A percentile compares a stretch with the other conserved stretches of the same genome.
These are phyloP conservation scores for Viola pubescens DNA, from an alignment of 441 rosid species.

Conservation along the genomic window DNA sequence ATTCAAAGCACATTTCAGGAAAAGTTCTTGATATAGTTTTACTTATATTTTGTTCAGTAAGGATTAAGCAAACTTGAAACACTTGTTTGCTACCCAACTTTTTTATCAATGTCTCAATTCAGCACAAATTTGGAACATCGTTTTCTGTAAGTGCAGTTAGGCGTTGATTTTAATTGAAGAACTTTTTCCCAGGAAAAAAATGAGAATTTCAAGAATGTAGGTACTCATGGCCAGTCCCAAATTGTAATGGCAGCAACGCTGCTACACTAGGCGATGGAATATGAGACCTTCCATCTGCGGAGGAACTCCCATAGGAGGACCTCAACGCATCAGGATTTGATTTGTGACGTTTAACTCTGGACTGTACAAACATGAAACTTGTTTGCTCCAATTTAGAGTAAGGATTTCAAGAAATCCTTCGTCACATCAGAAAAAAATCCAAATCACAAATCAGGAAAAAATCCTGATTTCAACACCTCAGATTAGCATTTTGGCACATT, in stretches of 20 bases:
- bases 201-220: slow-evolving; percentile 14
- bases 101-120: too few relatives aligned
- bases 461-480: slow-evolving; percentile 11
- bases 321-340: slow-evolving; percentile 18
- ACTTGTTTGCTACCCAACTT: too few relatives aligned
- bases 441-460: neutral
- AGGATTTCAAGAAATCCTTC: slow-evolving; percentile 26
- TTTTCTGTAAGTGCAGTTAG: too few relatives aligned
- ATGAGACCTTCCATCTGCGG: slow-evolving; percentile 30
- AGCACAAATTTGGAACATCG: too few relatives aligned
- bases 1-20: neutral
- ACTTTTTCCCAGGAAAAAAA: too few relatives aligned
- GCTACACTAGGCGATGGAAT: slow-evolving; percentile 58
- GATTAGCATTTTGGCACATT: slow-evolving; percentile 31
- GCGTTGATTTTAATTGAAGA: too few relatives aligned
- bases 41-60: too few relatives aligned
- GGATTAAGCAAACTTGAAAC: too few relatives aligned
- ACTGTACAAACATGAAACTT: slow-evolving; percentile 27
- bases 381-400: slow-evolving; percentile 30
- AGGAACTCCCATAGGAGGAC: slow-evolving; percentile 7
- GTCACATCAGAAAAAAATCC: slow-evolving; percentile 5
- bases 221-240: slow-evolving; percentile 55
- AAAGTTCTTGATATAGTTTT: neutral
- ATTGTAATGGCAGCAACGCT: slow-evolving; percentile 45
- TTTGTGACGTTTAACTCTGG: slow-evolving; percentile 39